Conservation (phyloP, 345 rosid species). For the Gossypium ekmanianum region DNA sequence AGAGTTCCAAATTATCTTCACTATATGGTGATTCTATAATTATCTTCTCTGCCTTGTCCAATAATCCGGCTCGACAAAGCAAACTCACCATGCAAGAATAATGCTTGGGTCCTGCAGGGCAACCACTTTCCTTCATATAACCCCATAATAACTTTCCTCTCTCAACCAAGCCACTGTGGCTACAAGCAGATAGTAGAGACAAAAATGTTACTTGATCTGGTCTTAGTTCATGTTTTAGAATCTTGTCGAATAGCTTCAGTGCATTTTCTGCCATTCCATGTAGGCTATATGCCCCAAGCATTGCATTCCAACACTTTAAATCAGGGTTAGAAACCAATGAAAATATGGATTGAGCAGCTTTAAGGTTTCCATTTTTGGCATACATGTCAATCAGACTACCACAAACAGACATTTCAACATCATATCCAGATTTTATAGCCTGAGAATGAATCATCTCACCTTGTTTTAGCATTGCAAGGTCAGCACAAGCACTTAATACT, state of each 20-base stretch:
- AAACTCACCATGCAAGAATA: constrained; percentile 79
- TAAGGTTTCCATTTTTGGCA: constrained; percentile 61
- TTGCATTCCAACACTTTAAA: constrained; percentile 83
- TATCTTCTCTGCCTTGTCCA: constrained; percentile 56
- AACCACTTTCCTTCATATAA: constrained; percentile 47
- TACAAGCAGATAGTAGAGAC: constrained; percentile 71
- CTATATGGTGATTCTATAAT: constrained; percentile 37
- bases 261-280: constrained; percentile 73
- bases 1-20: constrained; percentile 46
- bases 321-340: constrained; percentile 47
- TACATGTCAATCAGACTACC: constrained; percentile 85
- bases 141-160: constrained; percentile 66
- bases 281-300: constrained; percentile 72
- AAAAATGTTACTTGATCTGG: constrained; percentile 78
- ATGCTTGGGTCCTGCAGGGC: constrained; percentile 62
- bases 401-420: constrained; percentile 47
- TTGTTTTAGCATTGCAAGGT: constrained; percentile 56
- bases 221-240: constrained; percentile 32
- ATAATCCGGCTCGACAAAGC: constrained; percentile 68
- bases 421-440: constrained; percentile 52
- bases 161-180: constrained; percentile 58
- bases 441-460: constrained; percentile 73
- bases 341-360: constrained; percentile 53
- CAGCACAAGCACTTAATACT: constrained; percentile 75
- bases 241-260: constrained; percentile 38